Evolutionary conservation across 2,329 filamentous ascomycete species (phyloP), one percentile per base, ranked within the genome.

Genomic region (Neonectria sp.): DNA sequence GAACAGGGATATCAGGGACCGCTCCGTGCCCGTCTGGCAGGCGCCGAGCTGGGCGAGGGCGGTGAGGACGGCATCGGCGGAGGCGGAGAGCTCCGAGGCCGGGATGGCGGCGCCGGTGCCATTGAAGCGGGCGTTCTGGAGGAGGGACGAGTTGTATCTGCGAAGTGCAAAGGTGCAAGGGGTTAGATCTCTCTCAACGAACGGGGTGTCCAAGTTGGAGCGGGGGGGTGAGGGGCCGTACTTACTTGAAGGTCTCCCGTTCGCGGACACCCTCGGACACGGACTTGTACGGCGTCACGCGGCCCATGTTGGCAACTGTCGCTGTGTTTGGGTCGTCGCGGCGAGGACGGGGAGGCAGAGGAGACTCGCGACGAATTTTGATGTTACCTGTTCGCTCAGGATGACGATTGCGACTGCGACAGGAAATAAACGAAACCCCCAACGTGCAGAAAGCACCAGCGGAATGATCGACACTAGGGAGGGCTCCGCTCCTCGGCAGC

Each of bases 1-100:
- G 67, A 89, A 88, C 21, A 89, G 77, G 2, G 86, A 88, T 55
- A 89, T 80, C 25, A 88, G 71, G 17, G 81, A 78, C 33, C 85
- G 81, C 24, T 79, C 75, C 5, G 79, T 80, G n/a, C 81, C 78
- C 4, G 87, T 77, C 15, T 83, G 81, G 59, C 83, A 75, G 6
- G 82, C 79, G 1, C 80, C 86, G 5, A 88, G 79, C 71, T 88
- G 85, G 24, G 86, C 85, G 58, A 88, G 82, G 6, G 84, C 82
- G 2, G 84, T 86, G 51, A 89, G 79, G 57, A 77, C 77, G 11
- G 78, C 70, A 60, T 86, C 83, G n/a, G 71, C 67, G 52, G 77
- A 79, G 11, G 77, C 72, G 3, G 69, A 46, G 9, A 81, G 71
- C 17, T 72, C 68, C 17, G 74, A 69, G 11, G 68, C 69, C 8